Evolutionary conservation across 495 filamentous ascomycete species (phyloP).

Genomic region (Tetracladium setigerum): DNA sequence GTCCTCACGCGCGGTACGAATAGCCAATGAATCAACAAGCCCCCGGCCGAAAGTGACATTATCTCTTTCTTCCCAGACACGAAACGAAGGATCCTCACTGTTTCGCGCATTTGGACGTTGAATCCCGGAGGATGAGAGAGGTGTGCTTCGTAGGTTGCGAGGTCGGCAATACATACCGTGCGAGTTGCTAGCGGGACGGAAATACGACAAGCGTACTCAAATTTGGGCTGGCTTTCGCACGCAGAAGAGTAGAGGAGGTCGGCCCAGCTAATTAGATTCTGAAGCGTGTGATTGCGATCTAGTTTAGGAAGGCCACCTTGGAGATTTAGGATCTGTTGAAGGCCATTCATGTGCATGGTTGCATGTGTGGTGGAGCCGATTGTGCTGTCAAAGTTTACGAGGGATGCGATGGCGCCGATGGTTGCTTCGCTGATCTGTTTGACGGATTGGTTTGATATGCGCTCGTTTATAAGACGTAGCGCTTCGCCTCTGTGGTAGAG

Average conservation of each 20-base stretch:
- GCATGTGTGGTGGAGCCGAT: neutral
- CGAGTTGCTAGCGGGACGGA: neutral
- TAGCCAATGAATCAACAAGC: too few species aligned
- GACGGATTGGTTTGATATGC: neutral
- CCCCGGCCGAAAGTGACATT: too few species aligned
- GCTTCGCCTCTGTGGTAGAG: constrained; percentile 15
- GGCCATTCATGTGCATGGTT: neutral
- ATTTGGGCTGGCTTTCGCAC: neutral
- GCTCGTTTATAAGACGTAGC: constrained; percentile 13
- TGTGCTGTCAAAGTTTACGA: neutral
- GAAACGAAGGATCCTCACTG: neutral
- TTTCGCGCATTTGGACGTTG: neutral
- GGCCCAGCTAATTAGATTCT: neutral
- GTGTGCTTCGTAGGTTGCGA: neutral
- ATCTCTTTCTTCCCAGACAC: neutral
- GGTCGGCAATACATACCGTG: neutral
- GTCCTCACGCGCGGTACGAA: too few species aligned
- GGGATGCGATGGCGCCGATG: neutral
- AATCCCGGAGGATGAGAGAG: neutral
- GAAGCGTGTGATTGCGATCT: neutral
- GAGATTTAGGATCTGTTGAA: neutral
- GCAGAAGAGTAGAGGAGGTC: neutral
- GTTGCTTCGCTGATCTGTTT: neutral
- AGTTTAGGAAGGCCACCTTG: neutral
- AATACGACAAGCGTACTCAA: neutral